phyloP scores from a whole-genome alignment of 176 grass and related monocot species.

The Juncus inflexus region DNA sequence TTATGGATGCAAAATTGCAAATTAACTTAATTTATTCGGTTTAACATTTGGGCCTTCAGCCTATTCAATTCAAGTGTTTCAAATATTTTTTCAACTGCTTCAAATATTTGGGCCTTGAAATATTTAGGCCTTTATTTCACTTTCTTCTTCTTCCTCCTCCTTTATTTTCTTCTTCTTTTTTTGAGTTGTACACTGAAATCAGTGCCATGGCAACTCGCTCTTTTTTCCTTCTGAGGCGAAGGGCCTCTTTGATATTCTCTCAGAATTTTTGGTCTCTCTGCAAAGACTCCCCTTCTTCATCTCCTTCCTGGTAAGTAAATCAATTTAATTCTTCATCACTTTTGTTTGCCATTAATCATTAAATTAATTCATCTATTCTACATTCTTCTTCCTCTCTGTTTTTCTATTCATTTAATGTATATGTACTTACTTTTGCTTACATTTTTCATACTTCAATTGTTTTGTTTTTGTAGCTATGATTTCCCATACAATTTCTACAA shows the following conservation, averaged over 20 bases:
- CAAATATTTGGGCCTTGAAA: too few relatives aligned
- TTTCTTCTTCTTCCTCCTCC: background rate
- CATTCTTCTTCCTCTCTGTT: too few relatives aligned
- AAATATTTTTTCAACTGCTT: too few relatives aligned
- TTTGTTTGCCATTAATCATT: background rate
- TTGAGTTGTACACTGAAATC: background rate
- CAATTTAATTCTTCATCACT: background rate
- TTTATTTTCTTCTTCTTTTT: background rate
- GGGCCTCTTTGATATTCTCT: background rate
- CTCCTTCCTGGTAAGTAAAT: background rate
- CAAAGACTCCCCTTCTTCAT: background rate
- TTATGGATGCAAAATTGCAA: too few relatives aligned
- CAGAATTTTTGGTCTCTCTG: conserved; percentile 6
- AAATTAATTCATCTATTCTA: too few relatives aligned
- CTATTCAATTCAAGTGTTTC: too few relatives aligned
- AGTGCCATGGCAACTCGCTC: conserved; percentile 9
- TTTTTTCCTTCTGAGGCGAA: conserved; percentile 9
- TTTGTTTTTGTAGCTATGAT: conserved; percentile 46
- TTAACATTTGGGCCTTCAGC: too few relatives aligned
- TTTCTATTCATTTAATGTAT: background rate
- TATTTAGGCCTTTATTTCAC: too few relatives aligned
- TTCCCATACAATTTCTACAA: conserved; percentile 26
- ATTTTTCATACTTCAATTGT: conserved; percentile 1
- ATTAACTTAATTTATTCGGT: too few relatives aligned
- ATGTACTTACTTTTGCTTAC: background rate